Conservation (phyloP, 2,329 filamentous ascomycete species). For the Aspergillus unguis region DNA sequence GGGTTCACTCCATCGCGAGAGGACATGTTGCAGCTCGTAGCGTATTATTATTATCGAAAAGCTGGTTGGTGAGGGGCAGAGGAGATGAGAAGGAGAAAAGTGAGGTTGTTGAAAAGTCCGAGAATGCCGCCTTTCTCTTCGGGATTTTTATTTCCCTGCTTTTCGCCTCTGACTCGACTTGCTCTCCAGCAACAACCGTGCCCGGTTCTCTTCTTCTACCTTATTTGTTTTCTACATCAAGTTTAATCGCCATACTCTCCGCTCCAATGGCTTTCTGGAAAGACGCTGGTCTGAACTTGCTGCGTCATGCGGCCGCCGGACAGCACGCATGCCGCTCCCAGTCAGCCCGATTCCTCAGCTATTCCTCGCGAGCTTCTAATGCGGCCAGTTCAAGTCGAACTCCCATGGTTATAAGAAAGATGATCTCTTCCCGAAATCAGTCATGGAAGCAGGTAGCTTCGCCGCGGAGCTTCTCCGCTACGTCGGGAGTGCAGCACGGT, state of each 20-base stretch:
- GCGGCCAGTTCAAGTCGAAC: constrained; percentile 15
- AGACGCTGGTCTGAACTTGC: constrained; percentile 31
- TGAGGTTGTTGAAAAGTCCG: constrained; percentile 15
- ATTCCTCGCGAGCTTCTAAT: constrained; percentile 20
- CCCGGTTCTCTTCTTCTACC: constrained; percentile 4
- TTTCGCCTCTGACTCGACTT: constrained; percentile 1
- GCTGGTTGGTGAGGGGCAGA: constrained; percentile 1
- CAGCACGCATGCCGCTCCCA: constrained; percentile 39
- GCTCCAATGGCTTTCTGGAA: constrained; percentile 33
- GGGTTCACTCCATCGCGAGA: constrained; percentile 56
- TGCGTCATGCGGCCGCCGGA: constrained; percentile 50
- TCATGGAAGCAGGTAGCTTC: constrained; percentile 25
- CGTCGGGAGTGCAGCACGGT: constrained; percentile 62
- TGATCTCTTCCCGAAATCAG: constrained; percentile 9
- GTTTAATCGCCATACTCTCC: neutral
- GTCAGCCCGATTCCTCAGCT: constrained; percentile 29
- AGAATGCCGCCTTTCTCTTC: constrained; percentile 22
- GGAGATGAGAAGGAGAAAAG: constrained; percentile 1
- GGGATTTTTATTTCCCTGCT: constrained; percentile 17
- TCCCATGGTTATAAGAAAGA: constrained; percentile 13
- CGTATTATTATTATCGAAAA: neutral
- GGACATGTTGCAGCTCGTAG: constrained; percentile 37
- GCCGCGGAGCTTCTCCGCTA: constrained; percentile 62
- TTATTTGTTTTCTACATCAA: neutral
- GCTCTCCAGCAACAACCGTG: neutral